Evolutionary conservation across 2,329 filamentous ascomycete genomes (phyloP).

Genomic region (Fusarium lateritium): DNA sequence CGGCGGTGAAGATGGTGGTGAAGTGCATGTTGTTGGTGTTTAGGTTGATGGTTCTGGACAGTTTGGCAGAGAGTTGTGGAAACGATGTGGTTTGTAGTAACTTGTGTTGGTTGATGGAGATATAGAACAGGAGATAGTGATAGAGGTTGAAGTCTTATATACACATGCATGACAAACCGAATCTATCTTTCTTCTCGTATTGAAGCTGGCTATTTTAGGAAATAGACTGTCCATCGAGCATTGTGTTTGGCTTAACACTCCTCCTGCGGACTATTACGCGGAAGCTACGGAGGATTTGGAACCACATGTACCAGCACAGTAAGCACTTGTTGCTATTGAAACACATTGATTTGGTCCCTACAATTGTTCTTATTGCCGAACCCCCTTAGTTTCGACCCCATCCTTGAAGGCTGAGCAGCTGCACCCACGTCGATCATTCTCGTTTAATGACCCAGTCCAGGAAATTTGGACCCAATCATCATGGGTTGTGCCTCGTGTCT

Average conservation of each 20-base stretch:
- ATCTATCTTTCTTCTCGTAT: not conserved
- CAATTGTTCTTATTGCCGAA: not conserved
- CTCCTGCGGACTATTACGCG: not conserved
- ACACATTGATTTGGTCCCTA: not conserved
- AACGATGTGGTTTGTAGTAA: no score
- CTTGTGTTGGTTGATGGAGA: not conserved
- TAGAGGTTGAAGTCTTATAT: not conserved
- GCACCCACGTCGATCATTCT: not conserved
- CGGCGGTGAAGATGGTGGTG: not conserved
- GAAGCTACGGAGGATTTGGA: not conserved
- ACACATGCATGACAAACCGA: not conserved
- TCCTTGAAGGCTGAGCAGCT: not conserved
- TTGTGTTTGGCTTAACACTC: not conserved
- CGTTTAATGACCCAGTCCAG: no score
- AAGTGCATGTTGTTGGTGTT: not conserved
- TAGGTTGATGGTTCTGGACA: not conserved
- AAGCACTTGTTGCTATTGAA: slow-evolving; percentile 4
- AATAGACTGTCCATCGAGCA: not conserved
- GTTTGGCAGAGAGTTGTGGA: not conserved
- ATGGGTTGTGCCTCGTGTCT: not conserved
- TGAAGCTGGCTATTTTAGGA: not conserved
- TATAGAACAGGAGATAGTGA: not conserved
- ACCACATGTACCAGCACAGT: not conserved
- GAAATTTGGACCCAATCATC: not conserved
- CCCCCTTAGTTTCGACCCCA: not conserved